A percentile compares a stretch with the other conserved stretches of the same genome.
These are phyloP conservation scores for Cladorrhinum sp. DNA, from an alignment of 2,329 filamentous ascomycete genomes.

Conservation along the genomic window DNA sequence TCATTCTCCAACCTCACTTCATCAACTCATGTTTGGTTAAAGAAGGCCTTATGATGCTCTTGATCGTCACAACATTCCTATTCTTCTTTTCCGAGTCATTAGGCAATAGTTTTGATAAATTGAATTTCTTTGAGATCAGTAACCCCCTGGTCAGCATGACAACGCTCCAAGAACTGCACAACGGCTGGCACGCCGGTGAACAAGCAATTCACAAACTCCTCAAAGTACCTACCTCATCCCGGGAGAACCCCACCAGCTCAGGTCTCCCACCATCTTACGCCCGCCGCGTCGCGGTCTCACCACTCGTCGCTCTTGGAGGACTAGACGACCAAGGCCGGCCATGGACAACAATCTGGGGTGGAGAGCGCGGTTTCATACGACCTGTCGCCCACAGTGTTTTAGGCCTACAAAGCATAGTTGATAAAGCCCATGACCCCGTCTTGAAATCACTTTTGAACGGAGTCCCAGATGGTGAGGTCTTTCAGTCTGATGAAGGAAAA, in stretches of 20 bases:
- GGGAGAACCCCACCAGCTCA: constrained; percentile 63
- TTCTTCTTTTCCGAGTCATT: not conserved
- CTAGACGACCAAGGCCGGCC: constrained; percentile 63
- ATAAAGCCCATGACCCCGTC: constrained; percentile 66
- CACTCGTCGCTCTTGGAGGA: constrained; percentile 70
- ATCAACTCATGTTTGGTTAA: not conserved
- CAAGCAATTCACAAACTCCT: constrained; percentile 61
- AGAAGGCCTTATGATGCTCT: not conserved
- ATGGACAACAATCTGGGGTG: constrained; percentile 80
- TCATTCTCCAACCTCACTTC: no score
- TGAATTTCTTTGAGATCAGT: not conserved
- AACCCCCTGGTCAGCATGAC: constrained; percentile 8
- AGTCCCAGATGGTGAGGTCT: constrained; percentile 42
- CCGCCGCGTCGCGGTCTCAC: constrained; percentile 57
- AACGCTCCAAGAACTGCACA: constrained; percentile 22
- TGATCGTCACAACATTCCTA: not conserved
- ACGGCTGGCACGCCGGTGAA: constrained; percentile 65
- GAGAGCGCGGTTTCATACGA: constrained; percentile 63
- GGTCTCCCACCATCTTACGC: constrained; percentile 61
- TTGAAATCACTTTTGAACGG: constrained; percentile 57
- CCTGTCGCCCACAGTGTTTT: constrained; percentile 62
- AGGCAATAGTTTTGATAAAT: not conserved
- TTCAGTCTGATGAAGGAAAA: constrained; percentile 39
- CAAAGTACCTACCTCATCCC: constrained; percentile 45
- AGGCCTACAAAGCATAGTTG: constrained; percentile 60